Conservation (phyloP, 1,284 basidiomycete species). For the Fistulina hepatica region DNA sequence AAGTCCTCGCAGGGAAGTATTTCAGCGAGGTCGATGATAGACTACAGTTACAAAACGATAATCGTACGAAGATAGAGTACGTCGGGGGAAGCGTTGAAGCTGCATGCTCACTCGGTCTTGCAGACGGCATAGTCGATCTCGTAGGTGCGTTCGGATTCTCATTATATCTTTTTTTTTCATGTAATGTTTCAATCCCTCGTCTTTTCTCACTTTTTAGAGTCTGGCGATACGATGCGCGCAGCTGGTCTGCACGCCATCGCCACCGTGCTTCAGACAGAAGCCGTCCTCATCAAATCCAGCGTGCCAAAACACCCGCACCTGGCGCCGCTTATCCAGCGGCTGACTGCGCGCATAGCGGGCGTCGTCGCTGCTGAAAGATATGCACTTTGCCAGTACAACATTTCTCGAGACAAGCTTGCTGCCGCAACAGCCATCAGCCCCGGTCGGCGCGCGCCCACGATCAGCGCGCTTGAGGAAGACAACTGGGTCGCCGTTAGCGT, state of each 20-base stretch:
- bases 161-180: not conserved
- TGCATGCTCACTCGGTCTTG: conserved; percentile 91
- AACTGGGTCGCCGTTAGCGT: conserved; percentile 87
- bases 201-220: conserved; percentile 45
- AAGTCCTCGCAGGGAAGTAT: conserved; percentile 74
- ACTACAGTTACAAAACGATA: conserved; percentile 36
- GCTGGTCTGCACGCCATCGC: conserved; percentile 91
- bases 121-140: conserved; percentile 96
- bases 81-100: conserved; percentile 98
- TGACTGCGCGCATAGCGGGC: conserved; percentile 85
- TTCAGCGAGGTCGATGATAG: conserved; percentile 67
- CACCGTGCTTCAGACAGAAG: conserved; percentile 82
- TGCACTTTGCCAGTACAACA: conserved; percentile 90
- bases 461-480: conserved; percentile 75
- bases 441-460: conserved; percentile 82
- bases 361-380: conserved; percentile 87
- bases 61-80: conserved; percentile 81
- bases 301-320: conserved; percentile 58
- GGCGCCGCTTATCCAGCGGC: conserved; percentile 64
- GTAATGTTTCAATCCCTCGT: not conserved
- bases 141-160: conserved; percentile 56
- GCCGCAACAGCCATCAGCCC: conserved; percentile 74
- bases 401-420: conserved; percentile 52
- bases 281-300: conserved; percentile 84
- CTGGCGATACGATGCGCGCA: conserved; percentile 99